Evolutionary conservation across 2,329 filamentous ascomycete genomes (phyloP).

Genomic region (Metarhizium humberi): DNA sequence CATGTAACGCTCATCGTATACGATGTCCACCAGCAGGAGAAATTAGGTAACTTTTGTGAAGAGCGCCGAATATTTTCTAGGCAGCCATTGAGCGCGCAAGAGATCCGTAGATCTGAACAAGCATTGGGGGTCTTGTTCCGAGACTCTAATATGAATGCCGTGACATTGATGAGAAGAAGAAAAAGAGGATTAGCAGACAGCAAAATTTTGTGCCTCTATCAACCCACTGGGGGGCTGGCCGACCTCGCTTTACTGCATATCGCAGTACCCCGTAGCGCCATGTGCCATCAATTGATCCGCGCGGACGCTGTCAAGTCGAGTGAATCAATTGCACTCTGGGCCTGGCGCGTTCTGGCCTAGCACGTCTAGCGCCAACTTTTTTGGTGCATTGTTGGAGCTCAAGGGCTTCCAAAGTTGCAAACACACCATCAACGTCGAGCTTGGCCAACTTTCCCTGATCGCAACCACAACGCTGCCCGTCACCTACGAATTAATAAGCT

Average conservation of each 20-base stretch:
- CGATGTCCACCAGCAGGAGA: conserved; percentile 34
- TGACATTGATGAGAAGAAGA: conserved; percentile 60
- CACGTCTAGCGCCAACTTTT: conserved; percentile 1
- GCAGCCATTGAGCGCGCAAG: conserved; percentile 96
- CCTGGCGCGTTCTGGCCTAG: too few species aligned
- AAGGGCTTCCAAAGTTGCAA: conserved; percentile 15
- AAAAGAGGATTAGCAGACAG: conserved; percentile 16
- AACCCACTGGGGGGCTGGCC: background rate
- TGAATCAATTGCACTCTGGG: too few species aligned
- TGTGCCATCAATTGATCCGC: too few species aligned
- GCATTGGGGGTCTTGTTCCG: conserved; percentile 85
- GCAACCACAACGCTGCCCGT: background rate
- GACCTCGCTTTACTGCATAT: conserved; percentile 18
- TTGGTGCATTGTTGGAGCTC: background rate
- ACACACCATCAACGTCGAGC: background rate
- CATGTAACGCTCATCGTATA: conserved; percentile 37
- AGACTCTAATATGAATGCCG: conserved; percentile 99
- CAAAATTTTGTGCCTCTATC: conserved; percentile 15
- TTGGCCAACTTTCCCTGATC: background rate
- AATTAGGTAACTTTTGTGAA: conserved; percentile 61
- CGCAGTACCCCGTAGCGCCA: conserved; percentile 5
- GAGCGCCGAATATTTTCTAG: conserved; percentile 72
- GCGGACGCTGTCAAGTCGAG: too few species aligned
- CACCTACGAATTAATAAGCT: background rate
- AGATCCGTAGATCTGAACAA: conserved; percentile 84